Evolutionary conservation across 2,329 filamentous ascomycete genomes (phyloP), one percentile per base, ranked within the genome.

Genomic region (Remersonia thermophila): DNA sequence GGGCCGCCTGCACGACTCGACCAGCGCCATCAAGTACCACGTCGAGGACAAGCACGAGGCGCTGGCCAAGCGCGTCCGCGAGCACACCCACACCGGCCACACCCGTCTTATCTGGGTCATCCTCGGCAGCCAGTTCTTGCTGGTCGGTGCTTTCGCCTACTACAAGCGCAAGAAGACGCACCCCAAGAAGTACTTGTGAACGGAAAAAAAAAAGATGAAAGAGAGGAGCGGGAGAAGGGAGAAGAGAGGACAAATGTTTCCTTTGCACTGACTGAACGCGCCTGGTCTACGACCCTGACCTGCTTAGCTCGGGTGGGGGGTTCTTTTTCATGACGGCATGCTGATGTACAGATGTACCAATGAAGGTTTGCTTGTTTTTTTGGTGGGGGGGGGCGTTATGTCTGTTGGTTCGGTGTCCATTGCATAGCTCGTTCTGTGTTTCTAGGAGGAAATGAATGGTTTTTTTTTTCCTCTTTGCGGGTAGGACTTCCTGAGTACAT

Each of bases 141-240:
- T 93, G 23, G 73, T 74, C 0, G 74, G 60, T 2, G 71, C 67
- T 1, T 94, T 87, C 54, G 57, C 84, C 27, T 55, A 78, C 40
- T 94, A 94, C 62, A 93, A 93, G 71, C 72, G 77, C 49, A 77
- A 80, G 53, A 74, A 80, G 60, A 68, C 73, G 45, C 74, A 77
- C 57, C 84, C 84, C n/a, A 94, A 94, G 70, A 95, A 95, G 63
- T 95, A 86, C 58, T 62, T 94, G 55, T 94, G 66, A 35, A n/a
- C 12, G 29, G 35, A n/a, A n/a, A n/a, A n/a, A n/a, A n/a, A 23
- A 9, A 23, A 9, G 20, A 23, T 23, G 20, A 23, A 6, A 9
- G 9, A 9, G 5, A 23, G 20, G 9, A 23, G 5, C 9, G 20
- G 20, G 20, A 23, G 20, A 9, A 23, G 20, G 20, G 20, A 9